A percentile compares a stretch with the other conserved stretches of the same genome.
phyloP scores from a whole-genome alignment of 2,329 filamentous ascomycete genomes.

The Dothideomycetes sp. region DNA sequence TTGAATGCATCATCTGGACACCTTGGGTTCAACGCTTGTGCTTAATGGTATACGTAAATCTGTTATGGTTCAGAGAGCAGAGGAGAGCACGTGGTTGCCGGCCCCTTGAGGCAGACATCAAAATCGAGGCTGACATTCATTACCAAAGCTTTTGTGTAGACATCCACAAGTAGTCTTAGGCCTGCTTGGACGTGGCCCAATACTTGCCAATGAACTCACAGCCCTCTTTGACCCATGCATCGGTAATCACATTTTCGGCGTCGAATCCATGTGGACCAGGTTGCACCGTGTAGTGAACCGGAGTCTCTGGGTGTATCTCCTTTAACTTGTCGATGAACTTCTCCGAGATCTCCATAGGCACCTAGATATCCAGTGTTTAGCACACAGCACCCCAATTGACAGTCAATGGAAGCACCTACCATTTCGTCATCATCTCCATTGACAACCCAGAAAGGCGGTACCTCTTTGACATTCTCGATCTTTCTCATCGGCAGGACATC shows the following conservation, averaged over 20 bases:
- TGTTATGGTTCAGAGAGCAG: too few relatives aligned
- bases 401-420: not conserved
- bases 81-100: too few relatives aligned
- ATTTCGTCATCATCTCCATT: conserved; percentile 24
- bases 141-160: too few relatives aligned
- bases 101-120: too few relatives aligned
- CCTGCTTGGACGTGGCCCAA: too few relatives aligned
- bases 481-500: conserved; percentile 18
- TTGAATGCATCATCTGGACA: not conserved
- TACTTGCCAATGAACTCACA: conserved; percentile 15
- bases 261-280: conserved; percentile 30
- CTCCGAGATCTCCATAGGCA: conserved; percentile 18
- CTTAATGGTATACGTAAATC: too few relatives aligned
- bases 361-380: conserved; percentile 1
- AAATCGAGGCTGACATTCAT: too few relatives aligned
- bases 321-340: conserved; percentile 18
- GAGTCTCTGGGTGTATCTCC: conserved; percentile 14
- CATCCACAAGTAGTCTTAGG: too few relatives aligned
- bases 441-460: conserved; percentile 22
- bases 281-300: conserved; percentile 16
- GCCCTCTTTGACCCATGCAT: conserved; percentile 20
- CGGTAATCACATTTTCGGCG: conserved; percentile 12
- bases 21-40: not conserved
- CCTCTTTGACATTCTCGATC: conserved; percentile 15
- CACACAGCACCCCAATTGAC: not conserved